Base-by-base conservation (phyloP, 768 basidiomycete species). In the Cyclocybe cylindracea region DNA sequence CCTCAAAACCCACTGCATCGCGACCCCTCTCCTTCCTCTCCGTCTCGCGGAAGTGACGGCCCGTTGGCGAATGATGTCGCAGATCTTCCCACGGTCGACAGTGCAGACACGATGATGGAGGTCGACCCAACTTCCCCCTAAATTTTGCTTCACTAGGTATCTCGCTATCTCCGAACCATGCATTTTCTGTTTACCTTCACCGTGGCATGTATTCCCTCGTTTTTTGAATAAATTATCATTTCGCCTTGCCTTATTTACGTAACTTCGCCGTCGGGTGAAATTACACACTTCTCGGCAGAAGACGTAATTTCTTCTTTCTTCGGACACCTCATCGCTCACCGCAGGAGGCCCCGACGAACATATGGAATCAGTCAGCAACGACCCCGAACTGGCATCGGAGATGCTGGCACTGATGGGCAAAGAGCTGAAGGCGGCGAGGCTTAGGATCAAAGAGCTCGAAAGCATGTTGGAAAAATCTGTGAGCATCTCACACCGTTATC, bases 101-200 rank as follows among this genome's bases (percentile, higher is more conserved):
- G 44, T 2, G 54, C 56, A 10, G 63, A 67, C 8, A 46, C 59
- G 38, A 58, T 49, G 7, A 73, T 74, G 70, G 70, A 72, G 36
- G 55, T 72, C 10, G 70, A 70, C 56, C 45, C 49, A 33, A 44
- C 49, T 11, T 37, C 50, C 31, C 37, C 39, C 39, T 55, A 33
- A 58, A 43, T 13, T 13, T 19, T 16, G 7, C 24, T 32, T 35
- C 37, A 10, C 8, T 44, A 40, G 18, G 24, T 50, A 10, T 32
- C 37, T 34, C 11, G 31, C 18, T 11, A 34, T 32, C 29, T 13
- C 33, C 19, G 9, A 33, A 38, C 48, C 10, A n/a, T 36, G 16
- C 16, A 16, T 19, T 39, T 13, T 40, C n/a, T 49, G 42, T 11
- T 18, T 40, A 41, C 29, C 13, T 16, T 48, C 8, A 11, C 48